Conservation (phyloP, 768 basidiomycete species). For the Russula earlei region DNA sequence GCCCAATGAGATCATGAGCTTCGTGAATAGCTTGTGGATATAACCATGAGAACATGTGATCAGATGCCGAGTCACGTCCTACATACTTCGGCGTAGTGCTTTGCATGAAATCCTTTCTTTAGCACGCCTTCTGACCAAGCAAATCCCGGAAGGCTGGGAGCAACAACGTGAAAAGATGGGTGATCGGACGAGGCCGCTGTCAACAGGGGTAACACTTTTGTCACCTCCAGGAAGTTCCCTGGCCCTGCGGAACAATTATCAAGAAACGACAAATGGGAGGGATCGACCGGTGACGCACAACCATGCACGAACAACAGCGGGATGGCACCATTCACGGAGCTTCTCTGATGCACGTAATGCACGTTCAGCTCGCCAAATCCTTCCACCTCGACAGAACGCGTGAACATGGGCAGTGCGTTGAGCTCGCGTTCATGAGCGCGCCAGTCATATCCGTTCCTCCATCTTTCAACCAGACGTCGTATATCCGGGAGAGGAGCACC, state of each 20-base stretch:
- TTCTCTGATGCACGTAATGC: constrained; percentile 31
- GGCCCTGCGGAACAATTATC: no score
- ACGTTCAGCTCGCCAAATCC: constrained; percentile 27
- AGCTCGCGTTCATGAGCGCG: constrained; percentile 25
- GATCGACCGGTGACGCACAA: no score
- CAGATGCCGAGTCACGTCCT: no score
- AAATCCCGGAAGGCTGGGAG: constrained; percentile 24
- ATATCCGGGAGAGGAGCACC: no score
- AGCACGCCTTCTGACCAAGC: constrained; percentile 23
- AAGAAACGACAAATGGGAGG: no score
- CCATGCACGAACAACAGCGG: no score
- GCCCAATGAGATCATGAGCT: constrained; percentile 22
- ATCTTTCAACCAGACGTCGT: no score
- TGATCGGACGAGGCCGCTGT: constrained; percentile 14
- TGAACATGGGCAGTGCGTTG: constrained; percentile 29
- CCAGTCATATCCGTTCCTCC: constrained; percentile 25
- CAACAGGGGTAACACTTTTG: constrained; percentile 23
- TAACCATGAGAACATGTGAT: no score
- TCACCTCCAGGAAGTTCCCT: constrained; percentile 4
- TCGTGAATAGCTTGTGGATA: not conserved
- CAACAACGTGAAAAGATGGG: constrained; percentile 26
- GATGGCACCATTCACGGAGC: constrained; percentile 4
- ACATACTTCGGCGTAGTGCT: constrained; percentile 1
- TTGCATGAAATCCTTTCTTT: not conserved
- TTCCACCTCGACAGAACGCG: constrained; percentile 27